phyloP scores from a whole-genome alignment of 2,329 filamentous ascomycete species.

The Paecilomyces niveus region DNA sequence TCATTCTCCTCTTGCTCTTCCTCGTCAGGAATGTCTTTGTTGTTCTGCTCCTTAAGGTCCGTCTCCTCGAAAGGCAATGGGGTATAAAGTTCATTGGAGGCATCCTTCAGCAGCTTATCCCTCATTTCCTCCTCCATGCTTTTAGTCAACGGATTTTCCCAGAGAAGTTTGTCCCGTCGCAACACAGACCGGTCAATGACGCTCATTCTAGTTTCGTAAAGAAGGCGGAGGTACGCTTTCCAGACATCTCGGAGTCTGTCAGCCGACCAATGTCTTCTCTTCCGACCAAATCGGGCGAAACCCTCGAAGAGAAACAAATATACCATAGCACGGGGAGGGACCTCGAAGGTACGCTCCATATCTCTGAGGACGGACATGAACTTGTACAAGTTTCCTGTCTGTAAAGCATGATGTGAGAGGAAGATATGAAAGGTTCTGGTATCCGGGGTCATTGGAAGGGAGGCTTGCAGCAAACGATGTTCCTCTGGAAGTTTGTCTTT shows the following conservation, averaged over 20 bases:
- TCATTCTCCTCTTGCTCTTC: constrained; percentile 3
- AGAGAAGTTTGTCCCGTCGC: constrained; percentile 11
- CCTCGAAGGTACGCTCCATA: constrained; percentile 60
- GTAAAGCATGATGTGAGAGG: constrained; percentile 64
- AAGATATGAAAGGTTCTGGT: constrained; percentile 73
- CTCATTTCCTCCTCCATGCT: constrained; percentile 1
- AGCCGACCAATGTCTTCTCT: constrained; percentile 64
- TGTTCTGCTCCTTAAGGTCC: constrained; percentile 1
- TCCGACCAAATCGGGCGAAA: constrained; percentile 66
- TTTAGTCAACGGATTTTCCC: constrained; percentile 24
- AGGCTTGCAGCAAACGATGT: constrained; percentile 57
- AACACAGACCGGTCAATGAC: constrained; percentile 11
- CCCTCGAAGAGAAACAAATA: constrained; percentile 78
- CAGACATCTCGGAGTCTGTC: constrained; percentile 62
- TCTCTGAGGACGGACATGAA: constrained; percentile 69
- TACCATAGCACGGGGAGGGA: constrained; percentile 66
- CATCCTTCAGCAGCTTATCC: constrained; percentile 1
- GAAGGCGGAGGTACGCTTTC: constrained; percentile 50
- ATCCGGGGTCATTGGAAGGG: constrained; percentile 63
- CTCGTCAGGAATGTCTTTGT: constrained; percentile 5
- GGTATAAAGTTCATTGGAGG: constrained; percentile 15
- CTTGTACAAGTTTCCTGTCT: constrained; percentile 62
- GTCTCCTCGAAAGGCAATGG: constrained; percentile 13
- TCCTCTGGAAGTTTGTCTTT: constrained; percentile 46
- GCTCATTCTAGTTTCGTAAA: constrained; percentile 29